These are phyloP conservation scores for Blastobotrys capitulatus DNA, from an alignment of 1,139 yeast genomes.

Conservation along the genomic window DNA sequence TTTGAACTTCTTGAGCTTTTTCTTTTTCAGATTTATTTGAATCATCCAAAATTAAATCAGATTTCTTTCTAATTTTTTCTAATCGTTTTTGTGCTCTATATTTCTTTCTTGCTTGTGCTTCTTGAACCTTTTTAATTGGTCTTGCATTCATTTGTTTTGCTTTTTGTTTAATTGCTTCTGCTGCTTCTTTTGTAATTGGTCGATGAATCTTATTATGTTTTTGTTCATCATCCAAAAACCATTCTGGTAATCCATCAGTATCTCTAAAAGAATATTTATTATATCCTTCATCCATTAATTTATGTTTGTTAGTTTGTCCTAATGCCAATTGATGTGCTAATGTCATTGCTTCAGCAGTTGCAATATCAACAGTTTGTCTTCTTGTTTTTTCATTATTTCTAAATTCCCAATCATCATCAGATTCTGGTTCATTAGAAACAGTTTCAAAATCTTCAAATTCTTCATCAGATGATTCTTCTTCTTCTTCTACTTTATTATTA, in stretches of 20 bases:
- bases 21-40: conserved; percentile 82
- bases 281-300: conserved; percentile 83
- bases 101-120: conserved; percentile 95
- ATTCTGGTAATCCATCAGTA: conserved; percentile 81
- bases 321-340: conserved; percentile 92
- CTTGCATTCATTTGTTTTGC: conserved; percentile 88
- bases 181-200: conserved; percentile 97
- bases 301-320: conserved; percentile 79
- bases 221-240: conserved; percentile 93
- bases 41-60: conserved; percentile 87
- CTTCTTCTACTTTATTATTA: not conserved
- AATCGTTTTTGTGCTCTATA: conserved; percentile 85
- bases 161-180: conserved; percentile 84
- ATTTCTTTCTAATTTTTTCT: conserved; percentile 89
- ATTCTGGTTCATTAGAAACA: conserved; percentile 25
- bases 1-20: conserved; percentile 87
- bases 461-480: conserved; percentile 2
- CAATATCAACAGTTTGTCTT: conserved; percentile 51
- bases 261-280: conserved; percentile 91
- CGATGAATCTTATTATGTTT: conserved; percentile 77
- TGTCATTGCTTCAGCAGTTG: conserved; percentile 97
- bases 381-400: conserved; percentile 35
- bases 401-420: conserved; percentile 28
- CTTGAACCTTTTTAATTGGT: conserved; percentile 95
- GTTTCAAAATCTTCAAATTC: conserved; percentile 18